Base-by-base conservation (phyloP, 179 eudicot genomes). In the Patellifolia procumbens region DNA sequence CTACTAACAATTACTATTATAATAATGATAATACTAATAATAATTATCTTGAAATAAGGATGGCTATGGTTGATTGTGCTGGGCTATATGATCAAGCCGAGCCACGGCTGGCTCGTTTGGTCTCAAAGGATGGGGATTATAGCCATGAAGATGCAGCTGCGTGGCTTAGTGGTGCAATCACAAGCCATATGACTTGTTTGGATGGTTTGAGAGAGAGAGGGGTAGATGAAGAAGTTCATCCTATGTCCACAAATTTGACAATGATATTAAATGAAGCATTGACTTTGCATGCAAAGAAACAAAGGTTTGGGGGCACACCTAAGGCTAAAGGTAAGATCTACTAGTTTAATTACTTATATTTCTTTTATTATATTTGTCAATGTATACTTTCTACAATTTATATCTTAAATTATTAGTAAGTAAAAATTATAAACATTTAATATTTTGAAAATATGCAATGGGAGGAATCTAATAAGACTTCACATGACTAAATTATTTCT, bases 181-280 rank as follows among this genome's bases (percentile, higher is more conserved):
- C 95, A 7, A 85, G 89, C 79, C 91, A 92, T 83, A 74, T 70
- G 79, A 85, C 84, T 76, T 92, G 97, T 83, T 83, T 89, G 88
- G 95, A 90, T 85, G 93, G 91, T 61, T 71, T 91, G 67, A 75
- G 70, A n/a, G 90, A 86, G 29, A 85, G 67, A 83, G 77, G 87
- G 80, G 12, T 72, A 17, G 68, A 37, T 48, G 83, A 77, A 19
- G 76, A 60, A 32, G 52, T 37, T 80, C 67, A 70, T 68, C 78
- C 66, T 67, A 9, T 73, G 48, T 86, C 81, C 17, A 77, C 76
- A 10, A 89, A 92, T 49, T 84, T 92, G 84, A 85, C 84, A 31
- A 7, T n/a, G 73, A 43, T 81, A 24, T 53, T 82, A 60, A 65
- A 78, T 60, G 70, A 74, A 31, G 85, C 78, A 53, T 78, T 82